phyloP scores from a whole-genome alignment of 2,329 filamentous ascomycete species.

The Calonectria leucothoes region DNA sequence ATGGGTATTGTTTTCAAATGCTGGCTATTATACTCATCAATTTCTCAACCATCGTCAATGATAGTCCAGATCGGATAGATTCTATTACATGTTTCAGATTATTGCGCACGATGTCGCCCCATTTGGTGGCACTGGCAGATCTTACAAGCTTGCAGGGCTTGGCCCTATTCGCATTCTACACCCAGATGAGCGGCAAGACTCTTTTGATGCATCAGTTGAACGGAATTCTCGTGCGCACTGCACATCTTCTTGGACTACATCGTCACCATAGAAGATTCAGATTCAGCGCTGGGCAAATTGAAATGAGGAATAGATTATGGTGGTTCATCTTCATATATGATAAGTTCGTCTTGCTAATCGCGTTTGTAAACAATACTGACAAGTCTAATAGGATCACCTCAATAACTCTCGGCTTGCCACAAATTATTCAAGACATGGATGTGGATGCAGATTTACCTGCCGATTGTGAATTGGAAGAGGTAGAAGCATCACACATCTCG shows the following conservation, averaged over 20 bases:
- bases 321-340: conserved; percentile 3
- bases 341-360: neutral
- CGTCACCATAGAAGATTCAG: neutral
- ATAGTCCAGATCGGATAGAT: neutral
- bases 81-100: neutral
- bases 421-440: neutral
- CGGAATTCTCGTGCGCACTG: neutral
- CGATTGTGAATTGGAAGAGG: neutral
- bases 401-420: neutral
- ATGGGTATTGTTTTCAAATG: neutral
- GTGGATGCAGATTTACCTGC: neutral
- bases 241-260: neutral
- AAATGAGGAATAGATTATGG: neutral
- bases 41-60: neutral
- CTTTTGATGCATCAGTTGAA: neutral
- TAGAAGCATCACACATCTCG: neutral
- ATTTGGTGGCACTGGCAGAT: neutral
- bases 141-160: neutral
- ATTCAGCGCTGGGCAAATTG: neutral
- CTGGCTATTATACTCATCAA: neutral
- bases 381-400: neutral
- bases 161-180: neutral
- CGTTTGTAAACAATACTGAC: neutral
- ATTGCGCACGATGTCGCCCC: neutral
- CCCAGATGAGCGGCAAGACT: neutral